These are phyloP conservation scores for Arthrobotrys musiformis DNA, from an alignment of 2,329 filamentous ascomycete species.

Conservation along the genomic window DNA sequence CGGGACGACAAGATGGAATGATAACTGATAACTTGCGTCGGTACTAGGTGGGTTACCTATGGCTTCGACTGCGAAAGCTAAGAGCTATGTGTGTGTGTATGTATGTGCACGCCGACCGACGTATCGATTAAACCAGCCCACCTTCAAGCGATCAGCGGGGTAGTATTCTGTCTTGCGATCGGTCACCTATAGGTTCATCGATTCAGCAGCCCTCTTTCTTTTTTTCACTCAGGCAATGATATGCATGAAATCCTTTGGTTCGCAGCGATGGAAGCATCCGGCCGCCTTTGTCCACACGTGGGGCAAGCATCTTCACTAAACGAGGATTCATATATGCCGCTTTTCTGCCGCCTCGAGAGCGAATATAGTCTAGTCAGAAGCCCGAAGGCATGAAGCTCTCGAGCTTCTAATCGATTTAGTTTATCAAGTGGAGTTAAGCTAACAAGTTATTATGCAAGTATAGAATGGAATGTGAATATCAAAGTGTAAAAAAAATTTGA, in stretches of 20 bases:
- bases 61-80: not conserved
- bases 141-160: slow-evolving; percentile 36
- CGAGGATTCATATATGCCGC: slow-evolving; percentile 34
- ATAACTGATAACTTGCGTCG: slow-evolving; percentile 52
- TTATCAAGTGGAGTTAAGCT: slow-evolving; percentile 21
- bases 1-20: slow-evolving; percentile 52
- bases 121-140: slow-evolving; percentile 36
- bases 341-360: slow-evolving; percentile 40
- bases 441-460: slow-evolving; percentile 10
- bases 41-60: slow-evolving; percentile 42
- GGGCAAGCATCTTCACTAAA: slow-evolving; percentile 41
- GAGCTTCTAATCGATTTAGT: slow-evolving; percentile 15
- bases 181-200: slow-evolving; percentile 22
- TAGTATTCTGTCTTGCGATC: slow-evolving; percentile 24
- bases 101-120: not conserved
- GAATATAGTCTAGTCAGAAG: slow-evolving; percentile 27
- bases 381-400: not conserved
- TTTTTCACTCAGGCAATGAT: not conserved
- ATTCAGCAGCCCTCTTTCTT: slow-evolving; percentile 16
- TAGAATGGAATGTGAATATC: slow-evolving; percentile 21
- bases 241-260: slow-evolving; percentile 37
- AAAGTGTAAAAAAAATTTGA: not conserved
- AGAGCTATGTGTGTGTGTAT: not conserved
- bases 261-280: slow-evolving; percentile 36
- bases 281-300: slow-evolving; percentile 35